phyloP scores from a whole-genome alignment of 2,329 filamentous ascomycete genomes.

The Apiospora kogelbergensis region DNA sequence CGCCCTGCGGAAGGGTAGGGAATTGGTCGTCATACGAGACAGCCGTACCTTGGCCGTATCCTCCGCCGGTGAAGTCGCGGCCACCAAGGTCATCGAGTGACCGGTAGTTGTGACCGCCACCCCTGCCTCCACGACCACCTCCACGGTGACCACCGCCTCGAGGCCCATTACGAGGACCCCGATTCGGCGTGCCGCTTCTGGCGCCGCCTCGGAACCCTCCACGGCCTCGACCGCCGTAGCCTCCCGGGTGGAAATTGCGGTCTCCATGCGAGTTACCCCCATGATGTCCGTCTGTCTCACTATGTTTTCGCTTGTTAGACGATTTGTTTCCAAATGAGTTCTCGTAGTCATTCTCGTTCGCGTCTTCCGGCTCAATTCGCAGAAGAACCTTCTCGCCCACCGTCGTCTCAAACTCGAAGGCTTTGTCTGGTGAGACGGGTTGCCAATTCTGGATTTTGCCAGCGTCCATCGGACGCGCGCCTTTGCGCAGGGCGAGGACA shows the following conservation, averaged over 20 bases:
- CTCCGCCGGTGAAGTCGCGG: conserved; percentile 43
- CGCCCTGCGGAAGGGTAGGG: conserved; percentile 24
- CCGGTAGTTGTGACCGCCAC: conserved; percentile 56
- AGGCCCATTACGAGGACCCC: conserved; percentile 37
- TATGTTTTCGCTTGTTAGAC: conserved; percentile 59
- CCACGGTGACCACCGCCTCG: conserved; percentile 36
- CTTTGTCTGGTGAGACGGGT: conserved; percentile 67
- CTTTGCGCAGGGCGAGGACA: conserved; percentile 77
- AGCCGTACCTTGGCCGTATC: conserved; percentile 33
- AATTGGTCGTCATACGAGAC: conserved; percentile 50
- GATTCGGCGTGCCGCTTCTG: conserved; percentile 34
- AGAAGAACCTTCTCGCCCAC: conserved; percentile 87
- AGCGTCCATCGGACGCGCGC: conserved; percentile 76
- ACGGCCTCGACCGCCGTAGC: conserved; percentile 38
- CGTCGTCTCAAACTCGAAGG: conserved; percentile 75
- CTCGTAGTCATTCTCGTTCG: conserved; percentile 62
- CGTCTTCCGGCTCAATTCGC: conserved; percentile 72
- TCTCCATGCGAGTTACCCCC: conserved; percentile 36
- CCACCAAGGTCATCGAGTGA: conserved; percentile 66
- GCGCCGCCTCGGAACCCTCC: conserved; percentile 27
- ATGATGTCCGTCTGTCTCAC: conserved; percentile 31
- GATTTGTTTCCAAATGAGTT: conserved; percentile 60
- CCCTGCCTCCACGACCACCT: conserved; percentile 39
- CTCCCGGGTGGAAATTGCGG: conserved; percentile 42
- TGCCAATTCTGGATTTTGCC: conserved; percentile 82